Conservation (phyloP, 2,329 filamentous ascomycete species). For the Diaporthe helianthi region DNA sequence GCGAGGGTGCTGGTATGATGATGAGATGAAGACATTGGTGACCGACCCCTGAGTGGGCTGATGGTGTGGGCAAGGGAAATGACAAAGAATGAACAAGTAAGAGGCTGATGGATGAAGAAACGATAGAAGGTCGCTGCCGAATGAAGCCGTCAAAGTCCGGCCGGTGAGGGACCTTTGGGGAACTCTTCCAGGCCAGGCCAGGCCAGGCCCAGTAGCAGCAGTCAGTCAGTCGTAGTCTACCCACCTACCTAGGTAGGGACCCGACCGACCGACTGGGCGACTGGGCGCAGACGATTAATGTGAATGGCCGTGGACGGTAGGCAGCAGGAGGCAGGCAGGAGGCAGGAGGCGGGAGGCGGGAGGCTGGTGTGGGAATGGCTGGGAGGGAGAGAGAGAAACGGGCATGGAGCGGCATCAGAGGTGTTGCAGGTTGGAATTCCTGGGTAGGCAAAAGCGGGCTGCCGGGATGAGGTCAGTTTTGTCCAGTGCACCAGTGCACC, state of each 20-base stretch:
- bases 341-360: background rate
- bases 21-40: conserved; percentile 16
- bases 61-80: conserved; percentile 20
- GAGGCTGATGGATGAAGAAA: background rate
- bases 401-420: conserved; percentile 16
- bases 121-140: background rate
- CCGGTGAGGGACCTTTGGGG: conserved; percentile 10
- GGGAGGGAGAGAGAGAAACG: background rate
- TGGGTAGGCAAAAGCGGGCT: conserved; percentile 9
- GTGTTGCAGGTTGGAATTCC: conserved; percentile 19
- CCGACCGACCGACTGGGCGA: too few relatives aligned
- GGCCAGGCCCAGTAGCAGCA: background rate
- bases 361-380: background rate
- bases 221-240: too few relatives aligned
- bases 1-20: conserved; percentile 11
- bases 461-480: conserved; percentile 21
- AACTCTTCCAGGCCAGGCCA: background rate
- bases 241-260: too few relatives aligned
- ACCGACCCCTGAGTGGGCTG: conserved; percentile 6
- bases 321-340: background rate
- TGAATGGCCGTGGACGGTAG: background rate
- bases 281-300: background rate
- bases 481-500: background rate
- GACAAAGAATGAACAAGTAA: background rate
- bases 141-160: conserved; percentile 10